phyloP scores from a whole-genome alignment of 345 rosid species.

The Arabis hirsuta region DNA sequence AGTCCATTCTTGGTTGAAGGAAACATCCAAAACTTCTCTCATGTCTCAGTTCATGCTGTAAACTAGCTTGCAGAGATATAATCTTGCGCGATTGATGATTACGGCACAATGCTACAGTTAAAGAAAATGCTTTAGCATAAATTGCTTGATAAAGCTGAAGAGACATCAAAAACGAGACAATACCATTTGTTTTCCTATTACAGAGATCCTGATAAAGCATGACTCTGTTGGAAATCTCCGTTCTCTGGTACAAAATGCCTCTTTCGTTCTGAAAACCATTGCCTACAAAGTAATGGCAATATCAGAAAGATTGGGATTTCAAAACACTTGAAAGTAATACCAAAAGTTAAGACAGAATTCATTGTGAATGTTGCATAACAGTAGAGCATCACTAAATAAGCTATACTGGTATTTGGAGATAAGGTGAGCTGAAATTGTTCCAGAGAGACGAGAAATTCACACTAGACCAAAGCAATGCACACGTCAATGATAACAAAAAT shows the following conservation, averaged over 20 bases:
- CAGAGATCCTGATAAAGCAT: conserved; percentile 19
- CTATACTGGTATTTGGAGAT: neutral
- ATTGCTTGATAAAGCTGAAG: neutral
- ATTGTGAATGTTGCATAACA: neutral
- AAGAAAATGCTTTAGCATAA: conserved; percentile 35
- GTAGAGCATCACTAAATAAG: neutral
- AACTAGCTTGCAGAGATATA: conserved; percentile 39
- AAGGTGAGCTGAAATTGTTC: neutral
- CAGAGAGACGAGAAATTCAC: neutral
- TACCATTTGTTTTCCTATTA: conserved; percentile 39
- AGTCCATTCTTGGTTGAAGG: conserved; percentile 36
- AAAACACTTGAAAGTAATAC: neutral
- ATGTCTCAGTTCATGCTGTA: conserved; percentile 34
- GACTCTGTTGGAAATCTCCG: conserved; percentile 42
- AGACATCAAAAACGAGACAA: neutral
- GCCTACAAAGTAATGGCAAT: conserved; percentile 48
- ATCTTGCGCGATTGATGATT: conserved; percentile 37
- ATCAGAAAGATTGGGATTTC: neutral
- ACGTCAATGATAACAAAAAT: neutral
- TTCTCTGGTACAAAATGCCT: conserved; percentile 32
- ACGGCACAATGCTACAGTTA: conserved; percentile 34
- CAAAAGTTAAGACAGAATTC: neutral
- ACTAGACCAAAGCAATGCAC: conserved; percentile 12
- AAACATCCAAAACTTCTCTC: conserved; percentile 44
- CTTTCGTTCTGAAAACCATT: conserved; percentile 44